Evolutionary conservation across 805 yeast genomes (phyloP).

Genomic region (Candida insectalens): DNA sequence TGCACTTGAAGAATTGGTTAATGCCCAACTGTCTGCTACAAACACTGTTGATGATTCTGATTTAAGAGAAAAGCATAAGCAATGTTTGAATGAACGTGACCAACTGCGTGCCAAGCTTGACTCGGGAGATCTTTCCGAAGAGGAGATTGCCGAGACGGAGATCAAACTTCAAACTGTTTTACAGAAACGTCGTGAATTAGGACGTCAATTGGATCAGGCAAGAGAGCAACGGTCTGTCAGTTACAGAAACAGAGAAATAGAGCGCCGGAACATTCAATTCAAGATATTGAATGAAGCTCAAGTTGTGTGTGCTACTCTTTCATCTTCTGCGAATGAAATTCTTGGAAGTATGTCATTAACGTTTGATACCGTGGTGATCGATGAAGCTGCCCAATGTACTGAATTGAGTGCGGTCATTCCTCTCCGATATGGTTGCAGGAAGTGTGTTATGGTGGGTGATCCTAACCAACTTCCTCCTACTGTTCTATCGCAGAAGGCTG

Average conservation of each 20-base stretch:
- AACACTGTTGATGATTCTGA: slow-evolving; percentile 30
- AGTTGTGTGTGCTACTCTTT: slow-evolving; percentile 82
- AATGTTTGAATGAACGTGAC: slow-evolving; percentile 50
- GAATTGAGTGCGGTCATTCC: slow-evolving; percentile 90
- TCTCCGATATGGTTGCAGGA: slow-evolving; percentile 77
- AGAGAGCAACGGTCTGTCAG: slow-evolving; percentile 65
- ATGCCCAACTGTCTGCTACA: slow-evolving; percentile 37
- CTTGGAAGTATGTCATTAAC: slow-evolving; percentile 63
- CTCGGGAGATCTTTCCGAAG: slow-evolving; percentile 22
- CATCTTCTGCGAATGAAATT: slow-evolving; percentile 91
- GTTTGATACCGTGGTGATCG: slow-evolving; percentile 87
- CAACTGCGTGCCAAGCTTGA: slow-evolving; percentile 32
- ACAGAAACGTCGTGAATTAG: slow-evolving; percentile 55
- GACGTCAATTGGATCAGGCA: slow-evolving; percentile 65
- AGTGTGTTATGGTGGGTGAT: slow-evolving; percentile 96
- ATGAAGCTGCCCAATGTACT: slow-evolving; percentile 97
- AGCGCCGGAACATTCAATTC: slow-evolving; percentile 65
- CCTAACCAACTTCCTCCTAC: slow-evolving; percentile 98
- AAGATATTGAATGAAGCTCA: slow-evolving; percentile 66
- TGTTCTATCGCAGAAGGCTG: slow-evolving; percentile 82
- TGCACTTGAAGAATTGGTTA: slow-evolving; percentile 81
- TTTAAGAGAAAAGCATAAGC: slow-evolving; percentile 40
- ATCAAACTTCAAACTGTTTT: slow-evolving; percentile 45
- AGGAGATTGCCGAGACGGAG: slow-evolving; percentile 39
- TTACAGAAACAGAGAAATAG: slow-evolving; percentile 67